Percentiles rank a stretch among this genome's conserved stretches.
phyloP scores from a whole-genome alignment of 192 early-diverging fungal species.

The Coemansia umbellata region DNA sequence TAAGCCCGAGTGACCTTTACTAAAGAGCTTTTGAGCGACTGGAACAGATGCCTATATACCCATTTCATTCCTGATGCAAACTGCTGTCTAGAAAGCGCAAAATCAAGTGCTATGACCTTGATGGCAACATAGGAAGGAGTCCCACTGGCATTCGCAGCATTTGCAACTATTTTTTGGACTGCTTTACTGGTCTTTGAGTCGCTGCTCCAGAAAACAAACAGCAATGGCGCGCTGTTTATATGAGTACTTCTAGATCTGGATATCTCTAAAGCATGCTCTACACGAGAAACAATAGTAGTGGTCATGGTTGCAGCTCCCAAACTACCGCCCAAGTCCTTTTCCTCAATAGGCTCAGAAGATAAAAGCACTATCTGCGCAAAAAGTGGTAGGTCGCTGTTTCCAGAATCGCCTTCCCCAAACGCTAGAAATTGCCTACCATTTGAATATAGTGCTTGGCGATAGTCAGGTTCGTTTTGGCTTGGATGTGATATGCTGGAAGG shows the following conservation, averaged over 20 bases:
- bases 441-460: constrained; percentile 2
- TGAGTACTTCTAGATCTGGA: not conserved
- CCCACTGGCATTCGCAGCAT: not conserved
- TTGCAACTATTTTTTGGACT: constrained; percentile 20
- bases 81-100: constrained; percentile 32
- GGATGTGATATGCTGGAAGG: constrained; percentile 6
- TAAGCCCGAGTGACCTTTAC: constrained; percentile 13
- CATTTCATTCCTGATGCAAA: constrained; percentile 27
- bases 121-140: constrained; percentile 7
- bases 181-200: constrained; percentile 4
- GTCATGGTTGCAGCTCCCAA: not conserved
- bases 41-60: constrained; percentile 20
- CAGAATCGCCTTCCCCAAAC: constrained; percentile 8
- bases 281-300: not conserved
- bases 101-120: constrained; percentile 14
- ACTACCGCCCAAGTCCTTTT: not conserved
- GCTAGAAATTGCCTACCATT: constrained; percentile 1
- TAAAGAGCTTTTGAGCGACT: constrained; percentile 9
- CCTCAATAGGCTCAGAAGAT: constrained; percentile 15
- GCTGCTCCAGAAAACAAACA: constrained; percentile 40
- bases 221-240: constrained; percentile 5
- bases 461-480: not conserved
- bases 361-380: constrained; percentile 20
- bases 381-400: not conserved
- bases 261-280: constrained; percentile 6